Evolutionary conservation across 148 eudicot species (phyloP).

Genomic region (Chenopodium suecicum): DNA sequence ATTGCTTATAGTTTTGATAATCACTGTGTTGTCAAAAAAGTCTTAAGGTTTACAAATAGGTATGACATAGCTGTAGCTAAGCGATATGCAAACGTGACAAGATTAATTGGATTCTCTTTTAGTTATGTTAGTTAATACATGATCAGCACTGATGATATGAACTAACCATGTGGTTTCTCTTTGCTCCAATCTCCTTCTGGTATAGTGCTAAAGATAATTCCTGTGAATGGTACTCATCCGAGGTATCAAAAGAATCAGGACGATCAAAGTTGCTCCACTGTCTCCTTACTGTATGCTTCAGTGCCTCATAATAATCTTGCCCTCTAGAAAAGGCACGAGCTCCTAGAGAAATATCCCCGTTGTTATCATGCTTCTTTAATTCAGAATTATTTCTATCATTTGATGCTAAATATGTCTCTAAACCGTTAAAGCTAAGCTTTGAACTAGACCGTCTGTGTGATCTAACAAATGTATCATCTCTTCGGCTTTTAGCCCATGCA

Average conservation of each 20-base stretch:
- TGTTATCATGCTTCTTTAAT: constrained; percentile 45
- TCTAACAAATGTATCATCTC: constrained; percentile 59
- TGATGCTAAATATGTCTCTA: constrained; percentile 53
- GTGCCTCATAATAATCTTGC: constrained; percentile 46
- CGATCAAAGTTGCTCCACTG: constrained; percentile 75
- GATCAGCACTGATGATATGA: constrained; percentile 14
- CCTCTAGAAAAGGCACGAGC: constrained; percentile 40
- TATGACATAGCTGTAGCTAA: neutral
- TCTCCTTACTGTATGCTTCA: constrained; percentile 52
- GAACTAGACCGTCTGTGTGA: constrained; percentile 83
- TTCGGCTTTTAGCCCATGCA: constrained; percentile 87
- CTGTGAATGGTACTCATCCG: constrained; percentile 85
- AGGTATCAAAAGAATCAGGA: constrained; percentile 86
- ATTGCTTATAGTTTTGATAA: neutral
- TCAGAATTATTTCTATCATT: constrained; percentile 44
- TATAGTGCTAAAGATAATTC: constrained; percentile 77
- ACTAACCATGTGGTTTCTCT: constrained; percentile 71
- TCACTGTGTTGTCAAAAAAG: neutral
- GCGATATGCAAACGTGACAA: neutral
- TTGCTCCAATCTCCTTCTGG: constrained; percentile 60
- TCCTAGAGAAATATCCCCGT: constrained; percentile 35
- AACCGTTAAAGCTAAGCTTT: constrained; percentile 56
- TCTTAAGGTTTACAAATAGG: constrained; percentile 7
- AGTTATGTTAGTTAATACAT: neutral
- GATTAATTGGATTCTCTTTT: neutral